Conservation (phyloP, 805 yeast species). For the Hanseniaspora osmophila region DNA sequence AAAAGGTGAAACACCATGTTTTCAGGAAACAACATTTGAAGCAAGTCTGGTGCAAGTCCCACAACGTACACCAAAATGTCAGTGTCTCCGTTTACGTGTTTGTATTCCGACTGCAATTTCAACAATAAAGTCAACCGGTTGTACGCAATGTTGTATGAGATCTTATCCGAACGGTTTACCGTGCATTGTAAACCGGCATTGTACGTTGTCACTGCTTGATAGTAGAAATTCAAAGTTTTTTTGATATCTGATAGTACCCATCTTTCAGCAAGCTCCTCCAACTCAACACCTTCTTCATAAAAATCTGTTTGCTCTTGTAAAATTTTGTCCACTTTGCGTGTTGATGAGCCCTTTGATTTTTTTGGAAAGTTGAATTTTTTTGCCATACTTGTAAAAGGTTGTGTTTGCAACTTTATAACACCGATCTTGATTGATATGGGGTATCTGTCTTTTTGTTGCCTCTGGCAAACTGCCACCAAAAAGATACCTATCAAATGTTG, state of each 20-base stretch:
- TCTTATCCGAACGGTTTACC: neutral
- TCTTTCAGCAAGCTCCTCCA: conserved; percentile 24
- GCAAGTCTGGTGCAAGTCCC: conserved; percentile 12
- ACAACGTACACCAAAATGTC: conserved; percentile 16
- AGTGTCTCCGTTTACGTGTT: conserved; percentile 18
- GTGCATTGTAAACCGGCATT: conserved; percentile 19
- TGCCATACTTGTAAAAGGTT: too few species aligned
- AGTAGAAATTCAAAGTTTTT: conserved; percentile 16
- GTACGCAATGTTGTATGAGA: conserved; percentile 18
- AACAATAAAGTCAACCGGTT: conserved; percentile 20
- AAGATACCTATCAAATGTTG: too few species aligned
- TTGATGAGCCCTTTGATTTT: neutral
- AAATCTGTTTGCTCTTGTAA: conserved; percentile 17
- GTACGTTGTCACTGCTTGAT: conserved; percentile 16
- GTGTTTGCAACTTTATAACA: too few species aligned
- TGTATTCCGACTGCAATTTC: conserved; percentile 18
- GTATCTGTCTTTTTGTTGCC: too few species aligned
- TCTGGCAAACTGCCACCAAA: too few species aligned
- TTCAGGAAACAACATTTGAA: conserved; percentile 11
- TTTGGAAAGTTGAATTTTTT: neutral
- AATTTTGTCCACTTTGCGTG: neutral
- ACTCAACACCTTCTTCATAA: conserved; percentile 18
- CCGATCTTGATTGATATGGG: too few species aligned
- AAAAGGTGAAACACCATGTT: conserved; percentile 8
- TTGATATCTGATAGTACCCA: conserved; percentile 22